Percentiles rank a stretch among this genome's conserved stretches.
Conservation (phyloP, 1,139 yeast species). For the Pichia sp. region DNA sequence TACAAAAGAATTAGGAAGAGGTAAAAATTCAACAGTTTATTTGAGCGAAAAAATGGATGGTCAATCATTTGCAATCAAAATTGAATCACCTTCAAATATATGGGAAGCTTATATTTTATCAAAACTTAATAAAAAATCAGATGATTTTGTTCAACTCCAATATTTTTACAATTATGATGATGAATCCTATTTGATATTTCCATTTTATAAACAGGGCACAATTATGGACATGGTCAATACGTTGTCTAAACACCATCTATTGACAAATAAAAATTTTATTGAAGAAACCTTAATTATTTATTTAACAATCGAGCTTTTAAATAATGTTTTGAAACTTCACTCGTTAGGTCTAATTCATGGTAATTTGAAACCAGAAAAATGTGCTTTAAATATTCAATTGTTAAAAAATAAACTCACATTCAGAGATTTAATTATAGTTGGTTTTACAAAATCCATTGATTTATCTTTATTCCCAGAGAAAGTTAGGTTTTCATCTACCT, state of each 20-base stretch:
- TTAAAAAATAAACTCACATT: conserved; percentile 14
- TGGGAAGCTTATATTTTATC: conserved; percentile 80
- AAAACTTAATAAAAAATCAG: conserved; percentile 40
- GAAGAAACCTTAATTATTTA: conserved; percentile 65
- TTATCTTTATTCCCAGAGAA: conserved; percentile 47
- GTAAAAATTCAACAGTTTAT: conserved; percentile 77
- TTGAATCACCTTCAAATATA: conserved; percentile 60
- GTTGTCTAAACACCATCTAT: conserved; percentile 31
- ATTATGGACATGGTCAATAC: conserved; percentile 62
- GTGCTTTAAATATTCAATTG: conserved; percentile 58
- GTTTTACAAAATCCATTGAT: conserved; percentile 81
- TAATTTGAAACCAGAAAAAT: conserved; percentile 79
- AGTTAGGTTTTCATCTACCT: conserved; percentile 39
- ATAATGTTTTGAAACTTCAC: conserved; percentile 41
- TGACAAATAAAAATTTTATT: conserved; percentile 24
- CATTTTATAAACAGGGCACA: conserved; percentile 70
- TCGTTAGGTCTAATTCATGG: conserved; percentile 69
- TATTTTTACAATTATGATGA: conserved; percentile 55
- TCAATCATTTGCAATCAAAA: conserved; percentile 58
- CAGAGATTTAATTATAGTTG: conserved; percentile 55
- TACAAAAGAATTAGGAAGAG: conserved; percentile 62
- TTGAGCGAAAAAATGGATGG: conserved; percentile 64
- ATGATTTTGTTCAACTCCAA: conserved; percentile 42
- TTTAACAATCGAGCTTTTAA: conserved; percentile 47
- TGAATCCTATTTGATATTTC: conserved; percentile 68